These are phyloP conservation scores for Anisogramma anomala DNA, from an alignment of 2,329 filamentous ascomycete genomes.

Conservation along the genomic window DNA sequence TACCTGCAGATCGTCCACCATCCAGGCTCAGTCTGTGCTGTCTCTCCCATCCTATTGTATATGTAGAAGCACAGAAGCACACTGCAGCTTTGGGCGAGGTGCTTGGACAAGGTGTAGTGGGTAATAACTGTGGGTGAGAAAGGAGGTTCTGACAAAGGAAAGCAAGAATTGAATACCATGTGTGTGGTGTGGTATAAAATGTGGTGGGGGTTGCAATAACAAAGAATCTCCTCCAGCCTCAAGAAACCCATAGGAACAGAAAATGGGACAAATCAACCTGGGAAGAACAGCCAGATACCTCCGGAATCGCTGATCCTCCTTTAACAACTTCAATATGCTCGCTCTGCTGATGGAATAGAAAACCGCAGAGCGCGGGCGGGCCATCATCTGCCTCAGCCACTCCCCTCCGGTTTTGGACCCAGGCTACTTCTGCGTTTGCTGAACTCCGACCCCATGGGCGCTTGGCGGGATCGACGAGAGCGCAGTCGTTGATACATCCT, in stretches of 20 bases:
- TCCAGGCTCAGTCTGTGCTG: conserved; percentile 14
- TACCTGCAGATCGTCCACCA: conserved; percentile 8
- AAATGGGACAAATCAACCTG: conserved; percentile 4
- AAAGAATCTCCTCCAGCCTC: no score
- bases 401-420: background rate
- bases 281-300: conserved; percentile 8
- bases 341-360: conserved; percentile 1
- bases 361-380: conserved; percentile 4
- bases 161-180: conserved; percentile 12
- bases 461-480: background rate
- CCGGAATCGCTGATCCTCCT: conserved; percentile 10
- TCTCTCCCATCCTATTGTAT: conserved; percentile 15
- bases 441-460: background rate
- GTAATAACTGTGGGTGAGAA: background rate
- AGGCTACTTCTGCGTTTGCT: background rate
- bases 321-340: conserved; percentile 6
- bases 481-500: no score
- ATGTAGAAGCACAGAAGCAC: conserved; percentile 21
- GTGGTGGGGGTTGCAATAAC: no score
- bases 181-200: conserved; percentile 3
- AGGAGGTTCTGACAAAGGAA: conserved; percentile 15
- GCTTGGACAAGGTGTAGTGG: background rate
- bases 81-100: conserved; percentile 7
- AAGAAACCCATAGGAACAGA: conserved; percentile 4
- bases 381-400: background rate